Base-by-base conservation (phyloP, 1,284 basidiomycete species). In the Austroboletus novae-zelandiae region DNA sequence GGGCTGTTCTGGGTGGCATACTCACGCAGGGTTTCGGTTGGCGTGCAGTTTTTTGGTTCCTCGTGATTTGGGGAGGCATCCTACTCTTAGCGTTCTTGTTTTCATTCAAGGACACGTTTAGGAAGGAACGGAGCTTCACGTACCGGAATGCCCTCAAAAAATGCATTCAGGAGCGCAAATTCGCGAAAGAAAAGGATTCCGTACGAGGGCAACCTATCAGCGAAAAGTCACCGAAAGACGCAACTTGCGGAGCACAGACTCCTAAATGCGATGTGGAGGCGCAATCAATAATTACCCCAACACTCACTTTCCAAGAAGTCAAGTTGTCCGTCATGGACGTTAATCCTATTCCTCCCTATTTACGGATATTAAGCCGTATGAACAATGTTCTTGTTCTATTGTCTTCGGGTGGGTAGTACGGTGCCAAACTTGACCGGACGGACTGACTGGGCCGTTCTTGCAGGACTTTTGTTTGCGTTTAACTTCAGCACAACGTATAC, bases 41-140 rank as follows among this genome's bases (percentile, higher is more conserved):
- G 91, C 80, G 91, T 29, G 81, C 84, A 1, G 81, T 89, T 0
- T 91, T 94, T 68, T 94, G 89, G 80, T 91, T 94, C 66, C 75
- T 94, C 32, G 74, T 80, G 3, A 85, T 85, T 41, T 78, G 84
- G 55, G 80, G 80, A 9, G 82, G 79, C 2, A 51, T 77, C 20
- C 81, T 78, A 54, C 74, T 81, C 47, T 41, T 80, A 27, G 71
- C 77, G 14, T 91, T 92, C 68, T 52, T 84, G 34, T 65, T 86
- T 46, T 78, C 83, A 56, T 87, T 93, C 74, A 81, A 81, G 50
- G 92, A 95, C 61, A 93, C 91, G 0, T 95, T 90, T 72, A 79
- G 92, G 20, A 76, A 76, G 55, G 60, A 94, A 63, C 82, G 92
- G 25, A 91, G 89, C 54, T 66, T 85, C 18, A 77, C 82, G 5